Conservation (phyloP, 2,329 filamentous ascomycete species). For the Metarhizium humberi region DNA sequence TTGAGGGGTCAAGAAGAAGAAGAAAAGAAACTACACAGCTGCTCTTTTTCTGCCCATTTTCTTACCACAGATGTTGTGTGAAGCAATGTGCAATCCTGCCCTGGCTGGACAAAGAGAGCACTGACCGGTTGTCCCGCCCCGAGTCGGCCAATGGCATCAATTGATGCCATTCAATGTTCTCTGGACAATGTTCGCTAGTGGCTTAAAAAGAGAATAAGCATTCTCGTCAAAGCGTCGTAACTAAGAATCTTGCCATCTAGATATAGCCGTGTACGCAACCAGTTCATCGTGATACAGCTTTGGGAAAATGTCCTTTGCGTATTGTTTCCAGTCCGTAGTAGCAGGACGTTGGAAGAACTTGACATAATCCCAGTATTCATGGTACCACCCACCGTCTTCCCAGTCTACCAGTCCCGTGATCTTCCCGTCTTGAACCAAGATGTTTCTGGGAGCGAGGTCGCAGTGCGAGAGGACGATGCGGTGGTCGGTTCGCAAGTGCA, state of each 20-base stretch:
- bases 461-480: slow-evolving; percentile 38
- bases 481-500: slow-evolving; percentile 16
- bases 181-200: too few relatives aligned
- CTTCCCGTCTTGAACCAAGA: slow-evolving; percentile 28
- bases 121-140: too few relatives aligned
- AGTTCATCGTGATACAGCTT: slow-evolving; percentile 16
- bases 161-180: too few relatives aligned
- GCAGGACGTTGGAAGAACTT: slow-evolving; percentile 19
- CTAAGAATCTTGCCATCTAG: slow-evolving; percentile 14
- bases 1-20: too few relatives aligned
- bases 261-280: slow-evolving; percentile 14
- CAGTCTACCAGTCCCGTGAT: slow-evolving; percentile 36
- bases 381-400: slow-evolving; percentile 38
- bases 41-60: too few relatives aligned
- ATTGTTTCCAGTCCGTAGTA: slow-evolving; percentile 13
- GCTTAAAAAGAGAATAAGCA: too few relatives aligned
- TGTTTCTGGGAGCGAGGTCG: slow-evolving; percentile 37
- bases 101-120: too few relatives aligned
- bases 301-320: slow-evolving; percentile 17
- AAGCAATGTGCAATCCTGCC: too few relatives aligned
- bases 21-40: too few relatives aligned
- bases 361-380: slow-evolving; percentile 30
- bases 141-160: too few relatives aligned
- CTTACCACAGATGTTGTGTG: too few relatives aligned
- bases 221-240: too few relatives aligned